These are phyloP conservation scores for Trichoderma orchidacearum DNA, from an alignment of 495 filamentous ascomycete species.

Conservation along the genomic window DNA sequence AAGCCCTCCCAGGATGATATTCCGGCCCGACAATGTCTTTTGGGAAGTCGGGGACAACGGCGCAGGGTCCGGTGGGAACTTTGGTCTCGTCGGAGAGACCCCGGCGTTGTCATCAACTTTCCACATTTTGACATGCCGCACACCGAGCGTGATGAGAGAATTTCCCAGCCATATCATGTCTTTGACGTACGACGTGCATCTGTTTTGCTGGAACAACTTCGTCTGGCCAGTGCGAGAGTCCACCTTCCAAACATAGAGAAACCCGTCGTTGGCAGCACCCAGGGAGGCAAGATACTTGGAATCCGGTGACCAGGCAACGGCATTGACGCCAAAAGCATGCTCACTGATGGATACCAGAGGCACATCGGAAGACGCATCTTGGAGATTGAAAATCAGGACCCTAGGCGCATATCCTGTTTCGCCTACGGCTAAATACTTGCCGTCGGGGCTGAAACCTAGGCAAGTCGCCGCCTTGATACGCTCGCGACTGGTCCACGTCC, in stretches of 20 bases:
- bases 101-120: slow-evolving; percentile 50
- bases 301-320: slow-evolving; percentile 79
- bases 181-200: slow-evolving; percentile 73
- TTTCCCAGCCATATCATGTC: slow-evolving; percentile 80
- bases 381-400: slow-evolving; percentile 76
- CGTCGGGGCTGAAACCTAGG: slow-evolving; percentile 81
- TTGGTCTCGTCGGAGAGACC: slow-evolving; percentile 33
- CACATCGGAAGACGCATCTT: slow-evolving; percentile 61
- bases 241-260: slow-evolving; percentile 82
- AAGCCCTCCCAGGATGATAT: slow-evolving; percentile 62
- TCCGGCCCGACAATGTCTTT: slow-evolving; percentile 44
- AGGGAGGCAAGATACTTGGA: slow-evolving; percentile 80
- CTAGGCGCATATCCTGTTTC: slow-evolving; percentile 93
- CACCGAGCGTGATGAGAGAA: slow-evolving; percentile 51
- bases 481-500: slow-evolving; percentile 74
- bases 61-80: slow-evolving; percentile 26
- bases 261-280: slow-evolving; percentile 82
- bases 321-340: slow-evolving; percentile 79
- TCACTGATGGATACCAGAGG: slow-evolving; percentile 80
- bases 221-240: slow-evolving; percentile 73
- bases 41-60: slow-evolving; percentile 19
- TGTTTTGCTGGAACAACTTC: slow-evolving; percentile 80
- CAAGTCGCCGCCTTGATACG: slow-evolving; percentile 94
- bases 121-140: slow-evolving; percentile 92
- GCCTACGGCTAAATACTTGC: slow-evolving; percentile 77